Percentiles rank a stretch among this genome's conserved stretches.
Conservation (phyloP, 1,284 basidiomycete genomes). For the Pholiota adiposa region DNA sequence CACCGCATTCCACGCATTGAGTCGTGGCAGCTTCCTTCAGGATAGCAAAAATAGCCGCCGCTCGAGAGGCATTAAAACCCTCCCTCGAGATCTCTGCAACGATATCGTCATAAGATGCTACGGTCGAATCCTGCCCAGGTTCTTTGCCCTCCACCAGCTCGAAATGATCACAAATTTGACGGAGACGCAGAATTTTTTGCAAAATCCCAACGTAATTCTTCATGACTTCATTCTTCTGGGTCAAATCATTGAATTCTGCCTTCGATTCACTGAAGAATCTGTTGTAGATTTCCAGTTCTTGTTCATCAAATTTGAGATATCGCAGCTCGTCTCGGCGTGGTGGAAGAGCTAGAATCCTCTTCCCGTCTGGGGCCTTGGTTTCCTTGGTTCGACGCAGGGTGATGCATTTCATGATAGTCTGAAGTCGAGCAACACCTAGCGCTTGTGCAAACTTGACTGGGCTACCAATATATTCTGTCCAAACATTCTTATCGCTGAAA, state of each 20-base stretch:
- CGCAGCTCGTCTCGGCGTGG: conserved; percentile 86
- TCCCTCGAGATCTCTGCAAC: conserved; percentile 75
- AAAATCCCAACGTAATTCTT: conserved; percentile 98
- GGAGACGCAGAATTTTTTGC: conserved; percentile 92
- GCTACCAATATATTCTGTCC: conserved; percentile 92
- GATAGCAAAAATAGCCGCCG: conserved; percentile 79
- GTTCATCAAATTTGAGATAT: conserved; percentile 81
- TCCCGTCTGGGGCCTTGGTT: conserved; percentile 79
- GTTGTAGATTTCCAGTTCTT: conserved; percentile 89
- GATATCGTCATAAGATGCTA: conserved; percentile 73
- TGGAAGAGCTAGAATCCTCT: conserved; percentile 86
- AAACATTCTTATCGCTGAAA: conserved; percentile 90
- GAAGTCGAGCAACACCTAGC: conserved; percentile 91
- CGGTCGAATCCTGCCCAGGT: conserved; percentile 40
- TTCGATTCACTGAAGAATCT: conserved; percentile 88
- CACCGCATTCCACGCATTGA: conserved; percentile 86
- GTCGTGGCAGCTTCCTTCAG: conserved; percentile 86
- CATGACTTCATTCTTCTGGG: conserved; percentile 89
- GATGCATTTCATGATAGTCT: conserved; percentile 96
- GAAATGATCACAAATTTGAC: conserved; percentile 97
- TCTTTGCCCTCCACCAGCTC: conserved; percentile 87
- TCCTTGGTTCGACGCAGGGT: conserved; percentile 97
- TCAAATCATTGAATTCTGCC: conserved; percentile 88
- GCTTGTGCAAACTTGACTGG: conserved; percentile 92
- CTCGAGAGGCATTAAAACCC: conserved; percentile 80